Conservation (phyloP, 2,329 filamentous ascomycete species). For the Penicillium sp. region DNA sequence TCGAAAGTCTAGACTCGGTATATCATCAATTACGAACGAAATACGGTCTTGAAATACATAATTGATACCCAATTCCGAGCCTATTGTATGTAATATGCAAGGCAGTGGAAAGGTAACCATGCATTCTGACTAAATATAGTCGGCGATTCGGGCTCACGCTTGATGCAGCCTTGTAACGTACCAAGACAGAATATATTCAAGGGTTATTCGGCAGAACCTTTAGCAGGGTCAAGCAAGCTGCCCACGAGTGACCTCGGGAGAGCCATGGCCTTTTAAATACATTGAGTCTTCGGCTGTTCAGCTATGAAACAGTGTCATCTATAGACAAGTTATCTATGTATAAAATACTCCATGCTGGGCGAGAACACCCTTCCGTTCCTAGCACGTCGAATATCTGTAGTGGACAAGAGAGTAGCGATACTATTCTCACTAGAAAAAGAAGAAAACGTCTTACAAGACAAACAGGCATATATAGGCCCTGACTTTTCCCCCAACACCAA, state of each 20-base stretch:
- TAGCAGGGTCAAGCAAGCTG: background rate
- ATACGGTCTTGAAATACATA: background rate
- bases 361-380: background rate
- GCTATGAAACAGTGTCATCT: background rate
- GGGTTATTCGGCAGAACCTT: background rate
- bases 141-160: background rate
- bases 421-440: constrained; percentile 5
- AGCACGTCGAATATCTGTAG: background rate
- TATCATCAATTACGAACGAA: background rate
- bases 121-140: background rate
- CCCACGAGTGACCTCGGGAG: background rate
- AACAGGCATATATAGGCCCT: constrained; percentile 6
- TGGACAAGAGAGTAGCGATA: constrained; percentile 8
- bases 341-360: background rate
- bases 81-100: background rate
- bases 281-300: background rate
- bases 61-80: background rate
- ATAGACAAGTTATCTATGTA: too few species aligned
- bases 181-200: background rate
- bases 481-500: constrained; percentile 10
- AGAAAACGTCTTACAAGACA: constrained; percentile 2
- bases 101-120: background rate
- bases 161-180: background rate
- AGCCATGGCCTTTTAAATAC: background rate
- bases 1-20: background rate